phyloP scores from a whole-genome alignment of 768 basidiomycete genomes.

The Agrocybe pediades region DNA sequence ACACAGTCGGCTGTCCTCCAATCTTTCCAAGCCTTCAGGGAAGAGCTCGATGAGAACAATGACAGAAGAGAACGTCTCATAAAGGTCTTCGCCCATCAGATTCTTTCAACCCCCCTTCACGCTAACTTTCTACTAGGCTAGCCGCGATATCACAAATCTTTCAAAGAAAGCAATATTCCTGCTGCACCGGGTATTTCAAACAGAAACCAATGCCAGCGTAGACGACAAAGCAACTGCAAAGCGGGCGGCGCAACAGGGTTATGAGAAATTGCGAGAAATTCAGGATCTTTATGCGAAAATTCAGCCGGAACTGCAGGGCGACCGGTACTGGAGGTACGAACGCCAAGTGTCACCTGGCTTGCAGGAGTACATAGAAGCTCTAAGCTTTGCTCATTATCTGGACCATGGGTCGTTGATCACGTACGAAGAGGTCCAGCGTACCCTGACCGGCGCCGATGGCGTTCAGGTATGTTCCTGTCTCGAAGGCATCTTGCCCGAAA shows the following conservation, averaged over 20 bases:
- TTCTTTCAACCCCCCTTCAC: neutral
- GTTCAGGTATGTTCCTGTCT: conserved; percentile 53
- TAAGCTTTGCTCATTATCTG: conserved; percentile 87
- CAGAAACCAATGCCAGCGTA: conserved; percentile 25
- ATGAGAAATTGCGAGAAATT: conserved; percentile 68
- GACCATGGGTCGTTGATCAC: conserved; percentile 69
- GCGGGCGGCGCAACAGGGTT: conserved; percentile 51
- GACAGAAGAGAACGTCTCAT: conserved; percentile 90
- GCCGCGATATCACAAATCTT: conserved; percentile 86
- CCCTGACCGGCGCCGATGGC: conserved; percentile 63
- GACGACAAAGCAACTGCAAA: conserved; percentile 32
- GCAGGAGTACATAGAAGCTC: conserved; percentile 95
- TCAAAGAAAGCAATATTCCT: conserved; percentile 96
- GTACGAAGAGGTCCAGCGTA: conserved; percentile 64
- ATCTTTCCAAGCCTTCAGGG: conserved; percentile 64
- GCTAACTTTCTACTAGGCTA: conserved; percentile 45
- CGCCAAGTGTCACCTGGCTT: conserved; percentile 76
- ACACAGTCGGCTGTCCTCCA: conserved; percentile 26
- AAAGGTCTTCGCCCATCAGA: conserved; percentile 54
- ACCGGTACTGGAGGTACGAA: conserved; percentile 79
- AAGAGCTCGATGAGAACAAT: conserved; percentile 78
- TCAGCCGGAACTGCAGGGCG: conserved; percentile 60
- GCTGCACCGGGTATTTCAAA: conserved; percentile 68
- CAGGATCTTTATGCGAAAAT: conserved; percentile 64
- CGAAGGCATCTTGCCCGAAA: neutral